Percentiles rank a stretch among this genome's conserved stretches.
phyloP scores from a whole-genome alignment of 352 stramenopile genomes.

The Albugo laibachii region DNA sequence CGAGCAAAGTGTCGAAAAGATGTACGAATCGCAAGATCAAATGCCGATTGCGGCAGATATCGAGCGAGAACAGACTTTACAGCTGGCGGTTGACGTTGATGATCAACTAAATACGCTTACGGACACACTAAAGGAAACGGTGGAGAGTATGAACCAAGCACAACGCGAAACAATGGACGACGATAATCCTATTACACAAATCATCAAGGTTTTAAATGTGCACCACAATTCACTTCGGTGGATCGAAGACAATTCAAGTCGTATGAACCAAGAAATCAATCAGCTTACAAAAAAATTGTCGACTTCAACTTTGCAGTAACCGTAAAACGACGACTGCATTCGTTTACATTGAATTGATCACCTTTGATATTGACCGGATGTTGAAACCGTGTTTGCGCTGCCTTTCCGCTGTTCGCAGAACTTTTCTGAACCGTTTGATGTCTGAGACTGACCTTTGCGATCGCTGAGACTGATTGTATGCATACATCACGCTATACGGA shows the following conservation, averaged over 20 bases:
- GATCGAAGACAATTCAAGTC: conserved; percentile 53
- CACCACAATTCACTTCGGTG: conserved; percentile 78
- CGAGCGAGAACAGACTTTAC: conserved; percentile 68
- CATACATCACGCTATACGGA: too few species aligned
- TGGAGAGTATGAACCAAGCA: conserved; percentile 73
- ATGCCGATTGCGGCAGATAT: conserved; percentile 72
- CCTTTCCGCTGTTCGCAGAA: too few species aligned
- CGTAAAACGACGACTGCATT: too few species aligned
- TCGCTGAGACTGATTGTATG: too few species aligned
- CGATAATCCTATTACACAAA: conserved; percentile 64
- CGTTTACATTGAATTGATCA: too few species aligned
- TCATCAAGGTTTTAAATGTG: conserved; percentile 80
- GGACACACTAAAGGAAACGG: conserved; percentile 69
- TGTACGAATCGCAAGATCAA: conserved; percentile 73
- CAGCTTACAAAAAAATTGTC: conserved; percentile 39
- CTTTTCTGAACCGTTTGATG: too few species aligned
- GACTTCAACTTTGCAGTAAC: too few species aligned
- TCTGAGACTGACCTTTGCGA: too few species aligned
- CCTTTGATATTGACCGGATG: too few species aligned
- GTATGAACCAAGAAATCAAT: conserved; percentile 42
- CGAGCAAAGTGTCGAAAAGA: conserved; percentile 78
- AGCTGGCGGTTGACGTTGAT: conserved; percentile 72
- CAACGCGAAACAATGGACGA: conserved; percentile 47
- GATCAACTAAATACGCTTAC: conserved; percentile 78
- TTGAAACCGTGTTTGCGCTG: too few species aligned